A percentile compares a stretch with the other conserved stretches of the same genome.
These are phyloP conservation scores for Nakaseomyces bracarensis DNA, from an alignment of 1,139 yeast species.

Conservation along the genomic window DNA sequence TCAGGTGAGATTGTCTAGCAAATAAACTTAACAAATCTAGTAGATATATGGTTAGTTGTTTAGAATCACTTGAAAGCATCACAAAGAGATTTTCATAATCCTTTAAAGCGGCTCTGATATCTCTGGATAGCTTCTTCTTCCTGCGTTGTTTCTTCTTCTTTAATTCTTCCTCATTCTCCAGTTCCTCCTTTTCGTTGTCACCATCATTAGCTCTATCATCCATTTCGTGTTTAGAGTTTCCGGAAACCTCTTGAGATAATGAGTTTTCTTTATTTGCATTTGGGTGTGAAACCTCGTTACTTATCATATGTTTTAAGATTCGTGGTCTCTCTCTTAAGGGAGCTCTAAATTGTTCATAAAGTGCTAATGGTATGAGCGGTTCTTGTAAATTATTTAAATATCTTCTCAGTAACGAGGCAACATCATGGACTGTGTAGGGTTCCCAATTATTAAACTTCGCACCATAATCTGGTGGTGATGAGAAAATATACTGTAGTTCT, in stretches of 20 bases:
- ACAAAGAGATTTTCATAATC: constrained; percentile 65
- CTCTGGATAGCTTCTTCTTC: constrained; percentile 41
- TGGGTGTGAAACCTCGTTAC: constrained; percentile 18
- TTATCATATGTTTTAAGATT: constrained; percentile 28
- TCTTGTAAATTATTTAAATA: constrained; percentile 84
- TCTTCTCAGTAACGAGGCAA: constrained; percentile 81
- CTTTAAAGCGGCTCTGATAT: constrained; percentile 59
- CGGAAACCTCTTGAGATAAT: constrained; percentile 11
- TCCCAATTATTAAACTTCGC: constrained; percentile 74
- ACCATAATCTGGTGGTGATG: constrained; percentile 84
- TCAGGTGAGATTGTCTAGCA: constrained; percentile 65
- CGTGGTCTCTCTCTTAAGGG: constrained; percentile 46
- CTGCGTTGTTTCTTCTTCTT: constrained; percentile 33
- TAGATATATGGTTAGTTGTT: constrained; percentile 76
- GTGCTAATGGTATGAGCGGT: constrained; percentile 74
- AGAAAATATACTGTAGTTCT: constrained; percentile 75
- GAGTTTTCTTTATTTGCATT: constrained; percentile 21
- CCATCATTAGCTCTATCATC: constrained; percentile 12
- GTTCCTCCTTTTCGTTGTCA: constrained; percentile 23
- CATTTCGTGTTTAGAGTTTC: constrained; percentile 4
- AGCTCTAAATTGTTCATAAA: constrained; percentile 72
- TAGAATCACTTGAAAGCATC: constrained; percentile 39
- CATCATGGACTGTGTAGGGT: constrained; percentile 92
- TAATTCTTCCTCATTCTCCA: constrained; percentile 30
- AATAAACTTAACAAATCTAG: constrained; percentile 82